Evolutionary conservation across 2,329 filamentous ascomycete species (phyloP).

Genomic region (Epichloe typhina): DNA sequence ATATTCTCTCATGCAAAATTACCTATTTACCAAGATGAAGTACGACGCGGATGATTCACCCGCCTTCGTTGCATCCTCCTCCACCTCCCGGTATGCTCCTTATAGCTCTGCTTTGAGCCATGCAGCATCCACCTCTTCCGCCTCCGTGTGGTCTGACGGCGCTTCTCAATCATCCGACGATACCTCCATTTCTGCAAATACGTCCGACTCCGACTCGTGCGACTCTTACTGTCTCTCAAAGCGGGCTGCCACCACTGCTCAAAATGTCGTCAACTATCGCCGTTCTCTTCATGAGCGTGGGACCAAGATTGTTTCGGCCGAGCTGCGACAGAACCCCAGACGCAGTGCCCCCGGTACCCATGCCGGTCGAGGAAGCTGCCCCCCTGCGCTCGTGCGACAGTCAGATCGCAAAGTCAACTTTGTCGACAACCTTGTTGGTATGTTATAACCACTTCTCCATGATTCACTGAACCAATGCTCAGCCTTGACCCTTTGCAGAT

Average conservation of each 20-base stretch:
- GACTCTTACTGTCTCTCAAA: constrained; percentile 28
- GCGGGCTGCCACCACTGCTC: constrained; percentile 10
- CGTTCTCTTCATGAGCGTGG: constrained; percentile 16
- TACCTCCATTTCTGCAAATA: constrained; percentile 48
- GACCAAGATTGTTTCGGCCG: constrained; percentile 37
- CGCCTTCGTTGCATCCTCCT: constrained; percentile 32
- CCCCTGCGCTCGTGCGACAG: constrained; percentile 67
- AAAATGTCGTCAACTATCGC: constrained; percentile 13
- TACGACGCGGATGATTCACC: constrained; percentile 39
- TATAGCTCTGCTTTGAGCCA: constrained; percentile 62
- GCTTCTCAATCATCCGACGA: constrained; percentile 59
- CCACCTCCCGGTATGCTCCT: constrained; percentile 33
- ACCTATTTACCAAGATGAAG: constrained; percentile 41
- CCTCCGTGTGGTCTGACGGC: constrained; percentile 65
- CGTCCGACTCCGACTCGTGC: constrained; percentile 40
- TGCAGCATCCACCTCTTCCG: constrained; percentile 62
- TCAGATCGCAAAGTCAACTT: constrained; percentile 88
- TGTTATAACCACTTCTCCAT: constrained; percentile 33
- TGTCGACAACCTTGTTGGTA: constrained; percentile 95
- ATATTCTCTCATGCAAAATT: constrained; percentile 13
- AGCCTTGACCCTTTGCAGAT: constrained; percentile 45
- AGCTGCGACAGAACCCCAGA: constrained; percentile 52
- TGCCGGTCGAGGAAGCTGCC: constrained; percentile 48
- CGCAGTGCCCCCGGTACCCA: constrained; percentile 40
- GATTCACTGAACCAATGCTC: constrained; percentile 14